Evolutionary conservation across 2,329 filamentous ascomycete species (phyloP).

Genomic region (Ceratocystis alfenasii): DNA sequence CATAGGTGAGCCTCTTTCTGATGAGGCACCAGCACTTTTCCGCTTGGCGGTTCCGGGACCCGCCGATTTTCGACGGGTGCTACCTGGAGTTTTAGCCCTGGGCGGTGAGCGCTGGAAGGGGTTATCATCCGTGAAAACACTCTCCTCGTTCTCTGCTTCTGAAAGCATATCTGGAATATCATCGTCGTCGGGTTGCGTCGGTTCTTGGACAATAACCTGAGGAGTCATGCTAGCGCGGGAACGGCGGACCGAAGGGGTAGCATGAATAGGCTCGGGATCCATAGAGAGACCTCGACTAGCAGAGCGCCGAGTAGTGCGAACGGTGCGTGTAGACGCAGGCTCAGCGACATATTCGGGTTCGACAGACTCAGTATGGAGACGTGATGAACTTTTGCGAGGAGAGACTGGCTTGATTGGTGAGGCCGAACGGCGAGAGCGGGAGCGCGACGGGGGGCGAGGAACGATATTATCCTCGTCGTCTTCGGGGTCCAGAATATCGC

Average conservation of each 20-base stretch:
- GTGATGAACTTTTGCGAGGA: slow-evolving; percentile 27
- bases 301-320: slow-evolving; percentile 15
- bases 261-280: slow-evolving; percentile 39
- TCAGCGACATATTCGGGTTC: slow-evolving; percentile 15
- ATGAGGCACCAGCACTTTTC: slow-evolving; percentile 24
- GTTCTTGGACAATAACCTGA: slow-evolving; percentile 19
- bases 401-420: slow-evolving; percentile 41
- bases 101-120: slow-evolving; percentile 77
- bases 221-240: slow-evolving; percentile 19
- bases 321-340: slow-evolving; percentile 13
- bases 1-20: slow-evolving; percentile 31
- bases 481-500: slow-evolving; percentile 37
- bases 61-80: slow-evolving; percentile 39
- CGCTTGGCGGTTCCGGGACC: slow-evolving; percentile 33
- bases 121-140: slow-evolving; percentile 77
- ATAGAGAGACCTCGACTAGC: slow-evolving; percentile 31
- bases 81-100: slow-evolving; percentile 35
- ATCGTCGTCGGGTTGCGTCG: slow-evolving; percentile 16
- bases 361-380: slow-evolving; percentile 37
- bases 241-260: slow-evolving; percentile 24
- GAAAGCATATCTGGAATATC: slow-evolving; percentile 29
- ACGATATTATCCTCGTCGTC: slow-evolving; percentile 49
- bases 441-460: slow-evolving; percentile 36
- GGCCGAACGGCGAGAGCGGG: slow-evolving; percentile 37
- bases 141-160: slow-evolving; percentile 38